Base-by-base conservation (phyloP, 169 alveolate species). In the Eimeria acervulina region DNA sequence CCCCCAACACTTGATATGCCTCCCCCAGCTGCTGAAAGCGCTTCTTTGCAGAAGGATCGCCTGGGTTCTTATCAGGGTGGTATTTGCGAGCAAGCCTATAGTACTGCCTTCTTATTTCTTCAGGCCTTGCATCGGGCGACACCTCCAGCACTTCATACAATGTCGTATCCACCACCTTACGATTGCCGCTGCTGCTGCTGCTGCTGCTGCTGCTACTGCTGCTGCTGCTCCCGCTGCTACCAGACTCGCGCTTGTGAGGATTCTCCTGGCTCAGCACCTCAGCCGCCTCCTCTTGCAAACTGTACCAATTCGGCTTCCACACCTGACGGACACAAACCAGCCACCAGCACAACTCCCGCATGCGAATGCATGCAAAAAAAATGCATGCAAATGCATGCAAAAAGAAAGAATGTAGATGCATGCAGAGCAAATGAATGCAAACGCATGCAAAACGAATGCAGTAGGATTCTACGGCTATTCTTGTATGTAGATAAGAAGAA, bases 1-100 rank as follows among this genome's bases (percentile, higher is more conserved):
- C 99, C 26, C 99, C 99, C 63, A 99, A 97, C 31, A 98, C 99
- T 96, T 99, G 99, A 90, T 99, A 99, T 3, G 99, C 99, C 96
- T 98, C 98, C 28, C 99, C 99, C 8, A 55, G 5, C 2, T 17
- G 15, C 15, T 61, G 31, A 26, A 26, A 26, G 2, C 15, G 15
- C 26, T 26, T 19, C 31, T 19, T 19, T 26, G 44, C 59, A 1
- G 36, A 3, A 10, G 61, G 76, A 95, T 98, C 99, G 17, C 98
- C 98, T 21, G 99, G 99, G 88, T 98, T 98, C 94, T 99, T 98
- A 95, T 99, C 99, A 13, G 99, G 99, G 95, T 99, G 96, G 55
- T 76, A 92, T 38, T 83, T 78, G 90, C 98, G 96, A 15, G 99
- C 99, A 44, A 98, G 97, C 90, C 97, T 97, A 94, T 98, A 98